Percentiles rank a stretch among this genome's conserved stretches.
phyloP scores from a whole-genome alignment of 306 rosid species.

The Cucumis hystrix region DNA sequence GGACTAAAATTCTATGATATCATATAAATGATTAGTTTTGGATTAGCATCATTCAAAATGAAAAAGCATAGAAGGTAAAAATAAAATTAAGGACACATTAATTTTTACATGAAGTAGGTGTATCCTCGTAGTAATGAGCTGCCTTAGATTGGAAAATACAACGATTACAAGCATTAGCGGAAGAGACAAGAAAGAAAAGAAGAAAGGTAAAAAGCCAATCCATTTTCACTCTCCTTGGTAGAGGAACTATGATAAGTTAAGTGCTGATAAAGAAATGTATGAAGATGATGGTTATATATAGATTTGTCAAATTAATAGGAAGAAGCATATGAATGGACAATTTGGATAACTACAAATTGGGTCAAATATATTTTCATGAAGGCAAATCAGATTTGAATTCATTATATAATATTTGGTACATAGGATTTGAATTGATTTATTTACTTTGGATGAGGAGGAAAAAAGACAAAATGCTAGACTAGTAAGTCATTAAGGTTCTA shows the following conservation, averaged over 20 bases:
- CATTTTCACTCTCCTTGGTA: background rate
- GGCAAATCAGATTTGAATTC: background rate
- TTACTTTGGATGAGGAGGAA: background rate
- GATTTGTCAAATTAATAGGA: background rate
- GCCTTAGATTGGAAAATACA: slow-evolving; percentile 1
- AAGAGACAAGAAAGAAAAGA: background rate
- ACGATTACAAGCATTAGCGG: background rate
- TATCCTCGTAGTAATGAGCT: background rate
- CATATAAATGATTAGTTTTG: background rate
- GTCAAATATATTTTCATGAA: background rate
- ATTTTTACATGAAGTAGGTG: background rate
- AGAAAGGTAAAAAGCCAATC: background rate
- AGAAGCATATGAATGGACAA: background rate
- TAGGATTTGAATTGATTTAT: background rate
- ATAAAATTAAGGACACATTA: background rate
- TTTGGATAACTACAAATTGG: background rate
- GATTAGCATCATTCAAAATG: background rate
- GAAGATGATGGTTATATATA: background rate
- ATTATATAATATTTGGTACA: background rate
- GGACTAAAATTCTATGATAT: background rate
- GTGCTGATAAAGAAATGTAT: background rate
- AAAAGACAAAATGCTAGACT: background rate
- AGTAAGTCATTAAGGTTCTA: too few relatives aligned
- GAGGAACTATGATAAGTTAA: background rate
- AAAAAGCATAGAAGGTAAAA: background rate